phyloP scores from a whole-genome alignment of 305 asterid genomes.

The Nicotiana rustica region DNA sequence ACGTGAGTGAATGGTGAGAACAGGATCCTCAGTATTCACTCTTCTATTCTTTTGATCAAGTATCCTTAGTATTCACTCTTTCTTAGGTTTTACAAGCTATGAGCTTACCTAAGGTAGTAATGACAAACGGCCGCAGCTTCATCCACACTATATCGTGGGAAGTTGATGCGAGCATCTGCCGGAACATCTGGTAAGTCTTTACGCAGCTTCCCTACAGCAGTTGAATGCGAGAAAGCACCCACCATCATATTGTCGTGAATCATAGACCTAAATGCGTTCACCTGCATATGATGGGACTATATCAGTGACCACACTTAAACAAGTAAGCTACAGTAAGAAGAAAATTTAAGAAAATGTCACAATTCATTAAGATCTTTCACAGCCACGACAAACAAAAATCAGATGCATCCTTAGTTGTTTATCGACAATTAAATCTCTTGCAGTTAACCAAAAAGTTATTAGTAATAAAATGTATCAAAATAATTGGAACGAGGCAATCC shows the following conservation, averaged over 20 bases:
- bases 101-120: conserved; percentile 85
- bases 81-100: conserved; percentile 26
- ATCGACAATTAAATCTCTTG: conserved; percentile 4
- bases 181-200: conserved; percentile 94
- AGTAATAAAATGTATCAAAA: background rate
- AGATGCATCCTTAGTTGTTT: background rate
- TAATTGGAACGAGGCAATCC: background rate
- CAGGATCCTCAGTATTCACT: conserved; percentile 9
- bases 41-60: background rate
- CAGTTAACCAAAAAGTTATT: background rate
- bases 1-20: background rate
- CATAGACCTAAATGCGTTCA: conserved; percentile 93
- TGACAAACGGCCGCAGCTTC: conserved; percentile 91
- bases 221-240: conserved; percentile 95
- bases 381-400: conserved; percentile 26
- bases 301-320: background rate
- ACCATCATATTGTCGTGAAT: conserved; percentile 90
- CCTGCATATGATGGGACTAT: conserved; percentile 55
- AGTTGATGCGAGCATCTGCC: conserved; percentile 62
- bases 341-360: background rate
- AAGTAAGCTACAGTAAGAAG: background rate
- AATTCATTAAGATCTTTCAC: background rate
- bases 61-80: background rate
- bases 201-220: conserved; percentile 95
- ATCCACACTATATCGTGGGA: conserved; percentile 84